Conservation (phyloP, 805 yeast species). For the Debaryomyces maramus region DNA sequence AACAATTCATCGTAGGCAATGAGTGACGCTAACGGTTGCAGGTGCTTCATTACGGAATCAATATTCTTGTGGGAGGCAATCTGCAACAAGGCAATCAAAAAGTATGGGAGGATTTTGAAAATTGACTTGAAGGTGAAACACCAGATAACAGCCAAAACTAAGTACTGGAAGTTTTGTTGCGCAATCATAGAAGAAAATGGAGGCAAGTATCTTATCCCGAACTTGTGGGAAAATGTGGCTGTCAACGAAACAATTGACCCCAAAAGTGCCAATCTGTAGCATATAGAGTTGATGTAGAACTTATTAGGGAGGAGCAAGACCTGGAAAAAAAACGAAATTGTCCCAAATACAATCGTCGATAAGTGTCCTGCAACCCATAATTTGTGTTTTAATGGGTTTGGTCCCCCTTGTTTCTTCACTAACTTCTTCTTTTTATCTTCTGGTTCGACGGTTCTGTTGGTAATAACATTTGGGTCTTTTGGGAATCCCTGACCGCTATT, state of each 20-base stretch:
- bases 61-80: conserved; percentile 44
- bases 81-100: conserved; percentile 59
- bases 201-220: conserved; percentile 58
- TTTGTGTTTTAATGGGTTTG: conserved; percentile 44
- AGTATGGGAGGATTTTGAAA: conserved; percentile 64
- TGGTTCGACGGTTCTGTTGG: conserved; percentile 16
- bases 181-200: conserved; percentile 63
- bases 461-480: conserved; percentile 2
- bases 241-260: conserved; percentile 57
- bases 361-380: conserved; percentile 62
- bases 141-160: conserved; percentile 59
- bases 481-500: conserved; percentile 5
- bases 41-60: conserved; percentile 37
- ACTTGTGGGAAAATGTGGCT: conserved; percentile 57
- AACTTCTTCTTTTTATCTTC: conserved; percentile 24
- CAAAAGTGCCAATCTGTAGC: conserved; percentile 54
- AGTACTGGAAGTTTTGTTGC: conserved; percentile 73
- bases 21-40: conserved; percentile 40
- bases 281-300: conserved; percentile 47
- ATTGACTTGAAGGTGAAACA: conserved; percentile 60
- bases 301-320: conserved; percentile 38
- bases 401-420: conserved; percentile 25
- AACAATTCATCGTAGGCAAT: conserved; percentile 63
- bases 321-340: conserved; percentile 36
- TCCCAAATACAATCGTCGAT: conserved; percentile 46